A percentile compares a stretch with the other conserved stretches of the same genome.
phyloP scores from a whole-genome alignment of 306 rosid genomes.

The Rosa multiflora region DNA sequence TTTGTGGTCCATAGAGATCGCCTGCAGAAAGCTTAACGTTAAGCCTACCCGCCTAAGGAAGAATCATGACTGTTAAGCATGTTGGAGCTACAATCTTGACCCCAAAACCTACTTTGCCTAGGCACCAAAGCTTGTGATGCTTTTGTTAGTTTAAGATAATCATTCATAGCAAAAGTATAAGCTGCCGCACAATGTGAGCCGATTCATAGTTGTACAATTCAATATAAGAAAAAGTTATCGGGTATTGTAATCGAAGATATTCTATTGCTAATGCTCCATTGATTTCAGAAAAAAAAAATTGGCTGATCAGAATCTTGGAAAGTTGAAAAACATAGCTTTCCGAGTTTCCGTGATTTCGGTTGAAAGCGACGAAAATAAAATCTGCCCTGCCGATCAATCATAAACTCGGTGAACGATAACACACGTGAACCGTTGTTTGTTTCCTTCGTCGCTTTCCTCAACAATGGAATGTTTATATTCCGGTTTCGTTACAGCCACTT shows the following conservation, averaged over 20 bases:
- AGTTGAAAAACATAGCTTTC: conserved; percentile 1
- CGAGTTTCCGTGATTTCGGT: conserved; percentile 16
- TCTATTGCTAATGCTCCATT: background rate
- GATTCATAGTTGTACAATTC: background rate
- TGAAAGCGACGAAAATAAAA: background rate
- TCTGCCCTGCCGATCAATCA: conserved; percentile 14
- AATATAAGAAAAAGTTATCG: background rate
- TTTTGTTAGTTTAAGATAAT: background rate
- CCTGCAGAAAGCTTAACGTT: too few relatives aligned
- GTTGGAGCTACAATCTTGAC: background rate
- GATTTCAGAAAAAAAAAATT: background rate
- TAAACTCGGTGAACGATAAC: too few relatives aligned
- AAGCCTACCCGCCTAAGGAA: background rate
- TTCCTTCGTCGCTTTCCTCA: background rate
- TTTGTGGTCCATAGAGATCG: background rate
- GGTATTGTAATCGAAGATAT: background rate
- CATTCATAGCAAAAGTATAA: background rate
- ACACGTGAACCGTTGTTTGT: background rate
- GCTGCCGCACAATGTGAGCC: background rate
- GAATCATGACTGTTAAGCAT: background rate
- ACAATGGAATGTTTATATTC: background rate
- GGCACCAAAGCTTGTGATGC: background rate
- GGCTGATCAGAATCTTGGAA: conserved; percentile 31
- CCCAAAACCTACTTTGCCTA: background rate
- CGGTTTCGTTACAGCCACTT: too few relatives aligned